Evolutionary conservation across 257 asterid species (phyloP), one percentile per base, ranked within the genome.

Genomic region (Solanum phureja): DNA sequence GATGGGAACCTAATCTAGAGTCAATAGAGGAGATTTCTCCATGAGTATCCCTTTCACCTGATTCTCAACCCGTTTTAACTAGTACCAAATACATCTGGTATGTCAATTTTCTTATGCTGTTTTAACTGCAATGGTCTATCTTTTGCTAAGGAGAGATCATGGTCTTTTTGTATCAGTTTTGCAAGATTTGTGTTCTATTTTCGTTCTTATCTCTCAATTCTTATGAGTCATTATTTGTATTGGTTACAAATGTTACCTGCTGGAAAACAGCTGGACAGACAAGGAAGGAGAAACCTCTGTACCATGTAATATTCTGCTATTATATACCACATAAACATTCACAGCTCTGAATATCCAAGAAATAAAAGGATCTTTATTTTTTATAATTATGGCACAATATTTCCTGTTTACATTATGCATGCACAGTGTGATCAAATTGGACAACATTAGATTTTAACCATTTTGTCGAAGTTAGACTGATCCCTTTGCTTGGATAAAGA

Each of bases 11-110:
- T 11, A 58, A 91, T 69, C 90, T 95, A 75, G 66, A 90, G 77
- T 94, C 96, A 40, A 93, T 95, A 82, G 88, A 88, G 87, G 98
- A 95, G 88, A 64, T 90, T 42, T 95, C 98, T 87, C 98, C 95
- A 18, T 96, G 90, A 96, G 31, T 72, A 33, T 44, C 66, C 68
- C 34, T 84, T 49, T 72, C 86, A 56, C 7, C 19, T 71, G 89
- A 56, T 74, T 58, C 71, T 46, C 38, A 64, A 21, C 68, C 64
- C 68, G 19, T 56, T 69, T 76, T 40, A 76, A 35, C 89, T 60
- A 4, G 35, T 83, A 68, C 33, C 75, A 24, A 21, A 68, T 11
- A 37, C 82, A 35, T 77, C 90, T 58, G 88, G 91, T 91, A 81
- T 85, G 64, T 64, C 60, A 85, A 84, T 71, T 52, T 84, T 72